These are phyloP conservation scores for Calendula officinalis DNA, from an alignment of 129 eudicot genomes.

Conservation along the genomic window DNA sequence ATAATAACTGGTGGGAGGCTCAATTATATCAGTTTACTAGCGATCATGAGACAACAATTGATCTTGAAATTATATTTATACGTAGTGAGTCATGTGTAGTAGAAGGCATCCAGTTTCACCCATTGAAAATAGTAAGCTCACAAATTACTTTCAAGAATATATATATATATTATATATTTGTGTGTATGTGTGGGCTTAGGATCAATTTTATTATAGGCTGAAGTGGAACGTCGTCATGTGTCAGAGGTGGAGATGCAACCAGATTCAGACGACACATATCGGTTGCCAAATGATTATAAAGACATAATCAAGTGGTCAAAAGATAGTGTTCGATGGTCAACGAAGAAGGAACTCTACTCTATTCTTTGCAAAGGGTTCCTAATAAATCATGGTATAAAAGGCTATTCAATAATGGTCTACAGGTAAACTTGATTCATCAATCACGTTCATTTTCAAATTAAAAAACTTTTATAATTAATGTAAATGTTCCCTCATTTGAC, in stretches of 20 bases:
- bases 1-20: not conserved
- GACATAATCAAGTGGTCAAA: not conserved
- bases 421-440: too few species aligned
- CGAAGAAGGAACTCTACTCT: constrained; percentile 13
- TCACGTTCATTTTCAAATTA: too few species aligned
- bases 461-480: too few species aligned
- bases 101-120: constrained; percentile 23
- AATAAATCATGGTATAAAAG: not conserved
- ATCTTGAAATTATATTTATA: not conserved
- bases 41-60: not conserved
- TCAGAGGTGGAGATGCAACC: constrained; percentile 16
- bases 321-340: constrained; percentile 3
- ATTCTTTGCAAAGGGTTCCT: constrained; percentile 19
- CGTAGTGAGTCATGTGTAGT: not conserved
- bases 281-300: constrained; percentile 11
- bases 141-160: too few species aligned
- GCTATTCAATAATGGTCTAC: too few species aligned
- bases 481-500: too few species aligned
- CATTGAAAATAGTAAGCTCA: not conserved
- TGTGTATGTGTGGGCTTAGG: too few species aligned
- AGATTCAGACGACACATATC: not conserved
- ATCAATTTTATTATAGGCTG: not conserved
- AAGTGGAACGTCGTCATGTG: not conserved
- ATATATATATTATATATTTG: too few species aligned
- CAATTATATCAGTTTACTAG: not conserved